Conservation (phyloP, 2,329 filamentous ascomycete species). For the Cordyceps tenuipes region DNA sequence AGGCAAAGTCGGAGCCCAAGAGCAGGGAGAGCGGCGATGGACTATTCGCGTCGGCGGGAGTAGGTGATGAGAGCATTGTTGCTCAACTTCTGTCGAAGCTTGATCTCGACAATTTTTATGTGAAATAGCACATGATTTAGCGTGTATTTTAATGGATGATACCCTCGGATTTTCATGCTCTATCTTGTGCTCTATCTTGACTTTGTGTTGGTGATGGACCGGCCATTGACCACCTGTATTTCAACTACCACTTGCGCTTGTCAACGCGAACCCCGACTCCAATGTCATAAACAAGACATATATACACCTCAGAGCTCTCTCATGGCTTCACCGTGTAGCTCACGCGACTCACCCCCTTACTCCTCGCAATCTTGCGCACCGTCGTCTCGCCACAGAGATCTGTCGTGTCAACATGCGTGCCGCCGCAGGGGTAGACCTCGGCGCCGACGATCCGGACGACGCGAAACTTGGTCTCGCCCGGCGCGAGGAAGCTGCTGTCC, state of each 20-base stretch:
- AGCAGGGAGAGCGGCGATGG: constrained; percentile 21
- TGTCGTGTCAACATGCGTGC: constrained; percentile 60
- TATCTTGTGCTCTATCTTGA: not conserved
- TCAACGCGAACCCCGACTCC: too few relatives aligned
- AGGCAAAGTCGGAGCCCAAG: constrained; percentile 33
- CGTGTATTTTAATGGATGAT: not conserved
- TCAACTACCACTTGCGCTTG: too few relatives aligned
- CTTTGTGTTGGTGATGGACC: not conserved
- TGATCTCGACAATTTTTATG: constrained; percentile 64
- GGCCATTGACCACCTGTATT: too few relatives aligned
- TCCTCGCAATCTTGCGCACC: constrained; percentile 59
- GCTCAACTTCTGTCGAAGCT: constrained; percentile 60
- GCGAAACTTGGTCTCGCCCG: constrained; percentile 48
- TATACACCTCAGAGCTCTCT: not conserved
- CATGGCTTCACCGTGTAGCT: constrained; percentile 26
- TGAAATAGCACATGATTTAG: constrained; percentile 15
- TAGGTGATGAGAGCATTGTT: constrained; percentile 49
- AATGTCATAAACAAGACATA: not conserved
- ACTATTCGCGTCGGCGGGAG: constrained; percentile 25
- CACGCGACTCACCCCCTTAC: constrained; percentile 56
- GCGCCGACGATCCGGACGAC: constrained; percentile 62
- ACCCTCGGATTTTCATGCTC: not conserved
- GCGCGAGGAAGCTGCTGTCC: constrained; percentile 34
- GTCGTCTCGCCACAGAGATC: constrained; percentile 49
- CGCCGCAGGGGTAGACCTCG: constrained; percentile 66